Evolutionary conservation across 306 rosid genomes (phyloP).

Genomic region (Lotus japonicus): DNA sequence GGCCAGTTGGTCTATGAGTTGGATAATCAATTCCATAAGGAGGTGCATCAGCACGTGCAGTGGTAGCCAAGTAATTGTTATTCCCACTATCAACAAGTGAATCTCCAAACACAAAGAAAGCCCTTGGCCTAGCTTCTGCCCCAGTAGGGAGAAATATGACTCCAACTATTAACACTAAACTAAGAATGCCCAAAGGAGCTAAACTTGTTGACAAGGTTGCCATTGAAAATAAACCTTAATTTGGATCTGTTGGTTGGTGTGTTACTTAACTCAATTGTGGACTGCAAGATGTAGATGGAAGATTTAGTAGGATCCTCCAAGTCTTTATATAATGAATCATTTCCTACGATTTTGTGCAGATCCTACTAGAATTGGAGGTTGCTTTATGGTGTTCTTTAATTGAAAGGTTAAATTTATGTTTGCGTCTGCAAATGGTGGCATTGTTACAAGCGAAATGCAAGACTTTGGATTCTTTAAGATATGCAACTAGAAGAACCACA

Average conservation of each 20-base stretch:
- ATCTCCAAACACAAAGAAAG: conserved; percentile 80
- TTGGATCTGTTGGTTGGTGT: neutral
- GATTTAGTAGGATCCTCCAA: neutral
- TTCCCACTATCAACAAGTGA: conserved; percentile 80
- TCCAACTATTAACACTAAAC: conserved; percentile 2
- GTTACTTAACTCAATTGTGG: neutral
- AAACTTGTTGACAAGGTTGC: neutral
- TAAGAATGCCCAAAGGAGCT: neutral
- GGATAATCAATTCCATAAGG: conserved; percentile 83
- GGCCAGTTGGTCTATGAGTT: conserved; percentile 56
- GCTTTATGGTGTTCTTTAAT: conserved; percentile 19
- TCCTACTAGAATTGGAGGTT: conserved; percentile 21
- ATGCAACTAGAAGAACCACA: neutral
- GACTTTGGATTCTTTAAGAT: conserved; percentile 7
- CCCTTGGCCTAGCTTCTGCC: conserved; percentile 28
- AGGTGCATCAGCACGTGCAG: conserved; percentile 65
- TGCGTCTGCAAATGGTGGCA: conserved; percentile 11
- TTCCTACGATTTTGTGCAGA: neutral
- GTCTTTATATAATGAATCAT: conserved; percentile 19
- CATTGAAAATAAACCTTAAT: conserved; percentile 17
- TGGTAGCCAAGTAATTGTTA: conserved; percentile 64
- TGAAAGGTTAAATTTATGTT: neutral
- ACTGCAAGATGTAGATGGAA: neutral
- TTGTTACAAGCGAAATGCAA: conserved; percentile 6
- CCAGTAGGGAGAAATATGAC: neutral